These are phyloP conservation scores for Ceratocystis papillata DNA, from an alignment of 2,329 filamentous ascomycete species.

Conservation along the genomic window DNA sequence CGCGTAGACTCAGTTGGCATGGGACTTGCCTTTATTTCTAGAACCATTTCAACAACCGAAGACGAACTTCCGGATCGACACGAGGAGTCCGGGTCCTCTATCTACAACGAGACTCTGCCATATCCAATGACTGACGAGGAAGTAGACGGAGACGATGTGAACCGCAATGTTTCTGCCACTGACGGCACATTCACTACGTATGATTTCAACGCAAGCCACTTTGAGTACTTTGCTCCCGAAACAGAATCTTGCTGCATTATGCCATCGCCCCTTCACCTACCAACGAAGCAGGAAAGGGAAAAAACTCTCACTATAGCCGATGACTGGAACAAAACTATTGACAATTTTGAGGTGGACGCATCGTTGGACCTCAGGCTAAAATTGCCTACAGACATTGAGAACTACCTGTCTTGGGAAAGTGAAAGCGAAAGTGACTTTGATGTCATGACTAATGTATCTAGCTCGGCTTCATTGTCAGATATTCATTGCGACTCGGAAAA, in stretches of 20 bases:
- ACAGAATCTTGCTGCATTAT: not conserved
- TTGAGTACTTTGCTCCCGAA: not conserved
- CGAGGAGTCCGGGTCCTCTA: not conserved
- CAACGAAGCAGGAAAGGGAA: not conserved
- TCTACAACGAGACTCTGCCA: not conserved
- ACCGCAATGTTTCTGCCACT: not conserved
- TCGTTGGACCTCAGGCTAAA: slow-evolving; percentile 7
- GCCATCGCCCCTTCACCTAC: slow-evolving; percentile 2
- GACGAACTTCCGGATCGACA: not conserved
- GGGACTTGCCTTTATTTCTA: not conserved
- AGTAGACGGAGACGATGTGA: not conserved
- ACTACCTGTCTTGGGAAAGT: not conserved
- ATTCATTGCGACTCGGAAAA: not conserved
- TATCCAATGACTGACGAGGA: not conserved
- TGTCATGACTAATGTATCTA: not conserved
- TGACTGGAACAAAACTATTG: not conserved
- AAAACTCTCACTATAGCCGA: not conserved
- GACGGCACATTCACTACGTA: slow-evolving; percentile 1
- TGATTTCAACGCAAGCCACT: not conserved
- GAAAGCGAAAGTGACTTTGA: slow-evolving; percentile 2
- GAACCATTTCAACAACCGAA: not conserved
- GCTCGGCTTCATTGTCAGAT: not conserved
- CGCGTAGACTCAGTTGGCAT: not conserved
- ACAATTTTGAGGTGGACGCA: not conserved
- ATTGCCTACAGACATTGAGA: not conserved